Conservation (phyloP, 2,329 filamentous ascomycete species). For the Aspergillus sp. region DNA sequence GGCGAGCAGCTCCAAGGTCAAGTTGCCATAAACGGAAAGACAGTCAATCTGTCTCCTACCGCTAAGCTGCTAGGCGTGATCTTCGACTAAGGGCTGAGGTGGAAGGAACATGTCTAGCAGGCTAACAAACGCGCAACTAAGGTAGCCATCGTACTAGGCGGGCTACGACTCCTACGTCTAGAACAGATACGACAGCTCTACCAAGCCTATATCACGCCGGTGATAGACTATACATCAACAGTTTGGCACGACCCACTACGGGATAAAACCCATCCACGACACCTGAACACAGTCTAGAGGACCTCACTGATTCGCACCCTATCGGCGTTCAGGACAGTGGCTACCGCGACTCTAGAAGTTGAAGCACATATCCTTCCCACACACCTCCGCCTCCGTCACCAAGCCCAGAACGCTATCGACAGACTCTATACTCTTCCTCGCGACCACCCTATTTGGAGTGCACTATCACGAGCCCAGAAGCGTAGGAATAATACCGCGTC, state of each 20-base stretch:
- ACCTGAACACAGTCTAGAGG: slow-evolving; percentile 23
- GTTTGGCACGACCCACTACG: slow-evolving; percentile 17
- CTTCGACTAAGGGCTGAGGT: slow-evolving; percentile 19
- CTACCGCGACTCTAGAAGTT: no score
- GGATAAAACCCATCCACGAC: slow-evolving; percentile 26
- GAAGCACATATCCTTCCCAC: slow-evolving; percentile 20
- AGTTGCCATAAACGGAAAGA: slow-evolving; percentile 22
- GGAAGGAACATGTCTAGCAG: slow-evolving; percentile 29
- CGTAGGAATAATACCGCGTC: slow-evolving; percentile 19
- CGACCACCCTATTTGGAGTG: slow-evolving; percentile 20
- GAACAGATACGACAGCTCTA: slow-evolving; percentile 31
- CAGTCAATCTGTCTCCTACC: no score
- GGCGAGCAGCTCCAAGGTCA: slow-evolving; percentile 13
- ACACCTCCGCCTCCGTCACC: slow-evolving; percentile 14
- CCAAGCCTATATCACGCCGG: slow-evolving; percentile 27
- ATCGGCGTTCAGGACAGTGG: no score
- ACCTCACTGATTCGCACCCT: neutral
- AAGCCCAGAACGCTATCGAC: slow-evolving; percentile 15
- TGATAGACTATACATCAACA: neutral
- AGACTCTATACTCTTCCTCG: slow-evolving; percentile 22
- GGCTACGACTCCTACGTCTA: slow-evolving; percentile 27
- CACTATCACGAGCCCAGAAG: slow-evolving; percentile 16
- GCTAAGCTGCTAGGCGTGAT: no score
- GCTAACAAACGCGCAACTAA: slow-evolving; percentile 26
- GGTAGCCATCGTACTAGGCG: slow-evolving; percentile 19